phyloP scores from a whole-genome alignment of 257 asterid genomes.

The Anisodus tanguticus region DNA sequence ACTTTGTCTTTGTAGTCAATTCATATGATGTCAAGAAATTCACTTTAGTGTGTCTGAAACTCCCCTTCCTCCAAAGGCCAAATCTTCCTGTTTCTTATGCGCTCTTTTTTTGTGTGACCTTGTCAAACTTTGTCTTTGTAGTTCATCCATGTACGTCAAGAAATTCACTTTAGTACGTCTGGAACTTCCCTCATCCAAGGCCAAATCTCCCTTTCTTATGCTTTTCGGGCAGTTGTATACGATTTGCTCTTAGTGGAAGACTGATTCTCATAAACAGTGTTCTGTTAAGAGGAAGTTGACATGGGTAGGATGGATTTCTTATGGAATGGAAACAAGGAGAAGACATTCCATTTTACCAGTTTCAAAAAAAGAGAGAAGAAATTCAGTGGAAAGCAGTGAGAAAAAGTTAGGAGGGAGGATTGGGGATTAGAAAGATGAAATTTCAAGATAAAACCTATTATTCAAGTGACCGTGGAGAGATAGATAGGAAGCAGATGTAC shows the following conservation, averaged over 20 bases:
- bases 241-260: background rate
- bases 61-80: background rate
- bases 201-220: background rate
- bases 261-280: background rate
- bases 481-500: background rate
- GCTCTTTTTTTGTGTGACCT: background rate
- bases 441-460: background rate
- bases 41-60: background rate
- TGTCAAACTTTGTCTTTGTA: conserved; percentile 11
- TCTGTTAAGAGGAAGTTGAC: background rate
- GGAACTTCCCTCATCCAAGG: conserved; percentile 8
- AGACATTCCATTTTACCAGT: background rate
- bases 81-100: background rate
- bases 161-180: background rate
- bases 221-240: background rate
- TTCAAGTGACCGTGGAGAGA: background rate
- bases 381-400: background rate
- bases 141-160: background rate
- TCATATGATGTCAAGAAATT: background rate
- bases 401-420: background rate
- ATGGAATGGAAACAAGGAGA: background rate
- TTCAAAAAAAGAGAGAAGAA: too few relatives aligned
- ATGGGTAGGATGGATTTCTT: background rate
- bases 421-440: background rate
- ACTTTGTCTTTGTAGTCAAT: conserved; percentile 5